Base-by-base conservation (phyloP, 805 yeast species). In the Candida silvicultrix region DNA sequence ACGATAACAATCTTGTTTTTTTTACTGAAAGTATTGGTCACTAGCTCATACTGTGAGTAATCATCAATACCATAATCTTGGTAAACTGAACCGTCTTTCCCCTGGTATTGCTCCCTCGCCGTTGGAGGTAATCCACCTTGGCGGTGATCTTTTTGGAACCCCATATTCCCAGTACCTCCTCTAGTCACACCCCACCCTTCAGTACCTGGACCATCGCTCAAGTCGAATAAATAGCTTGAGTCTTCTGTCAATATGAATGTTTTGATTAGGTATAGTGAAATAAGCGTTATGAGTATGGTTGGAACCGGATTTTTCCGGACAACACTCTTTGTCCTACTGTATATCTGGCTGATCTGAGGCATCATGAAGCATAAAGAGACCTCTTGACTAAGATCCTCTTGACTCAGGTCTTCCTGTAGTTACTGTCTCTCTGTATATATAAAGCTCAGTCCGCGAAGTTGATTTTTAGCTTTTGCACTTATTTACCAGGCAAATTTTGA, bases 1-100 rank as follows among this genome's bases (percentile, higher is more conserved):
- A 70, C 50, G 3, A 70, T 54, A 29, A 68, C 63, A 4, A 70
- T 58, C 42, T 61, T 67, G 37, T 69, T 62, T 42, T 57, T 59
- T 4, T 48, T 41, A 41, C 45, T 39, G 36, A 45, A 52, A 2
- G 19, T 16, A 19, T 41, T 19, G 10, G 22, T 5, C 1, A 5
- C 12, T 15, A 34, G 39, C 21, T 45, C 51, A 2, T n/a, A 15
- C 2, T 42, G 31, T 21, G 22, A 41, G 18, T 40, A 45, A 2
- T 39, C 40, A 16, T 50, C 57, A 8, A 45, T 36, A 14, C 47
- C 50, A 31, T 51, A 52, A n/a, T 43, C 50, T 6, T 35, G 46
- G 45, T 47, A 59, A 1, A 25, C 39, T 9, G 19, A 6, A 0
- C 49, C 45, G 19, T 54, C 59, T 21, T 46, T 32, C 35, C 48